Evolutionary conservation across 2,329 filamentous ascomycete genomes (phyloP).

Genomic region (Alternaria angustiovoidea): DNA sequence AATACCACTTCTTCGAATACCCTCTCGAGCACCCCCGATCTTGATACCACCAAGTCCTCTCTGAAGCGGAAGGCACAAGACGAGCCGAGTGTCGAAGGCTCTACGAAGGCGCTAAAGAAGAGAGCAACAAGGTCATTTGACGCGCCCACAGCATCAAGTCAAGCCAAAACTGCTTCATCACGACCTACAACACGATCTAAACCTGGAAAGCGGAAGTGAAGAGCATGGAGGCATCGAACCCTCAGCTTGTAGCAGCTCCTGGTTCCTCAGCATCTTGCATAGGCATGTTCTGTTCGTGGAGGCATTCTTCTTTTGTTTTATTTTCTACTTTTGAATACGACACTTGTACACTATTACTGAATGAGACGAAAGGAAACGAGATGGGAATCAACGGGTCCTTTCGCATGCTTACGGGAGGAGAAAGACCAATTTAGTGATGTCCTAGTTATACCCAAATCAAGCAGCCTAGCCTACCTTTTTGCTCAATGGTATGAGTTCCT

Average conservation of each 20-base stretch:
- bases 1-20: conserved; percentile 13
- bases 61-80: conserved; percentile 47
- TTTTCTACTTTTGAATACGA: background rate
- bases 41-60: conserved; percentile 21
- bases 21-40: conserved; percentile 6
- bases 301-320: background rate
- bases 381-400: background rate
- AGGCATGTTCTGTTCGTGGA: background rate
- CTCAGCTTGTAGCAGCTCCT: background rate
- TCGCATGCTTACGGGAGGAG: background rate
- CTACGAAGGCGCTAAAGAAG: conserved; percentile 37
- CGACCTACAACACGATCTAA: conserved; percentile 22
- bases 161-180: conserved; percentile 32
- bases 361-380: background rate
- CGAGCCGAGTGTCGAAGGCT: conserved; percentile 16
- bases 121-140: conserved; percentile 43
- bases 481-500: background rate
- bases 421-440: background rate
- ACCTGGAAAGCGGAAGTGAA: background rate
- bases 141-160: conserved; percentile 49
- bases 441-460: background rate
- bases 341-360: background rate
- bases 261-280: background rate
- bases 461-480: background rate
- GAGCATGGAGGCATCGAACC: background rate